Base-by-base conservation (phyloP, 805 yeast genomes). In the Yarrowia alimentaria region DNA sequence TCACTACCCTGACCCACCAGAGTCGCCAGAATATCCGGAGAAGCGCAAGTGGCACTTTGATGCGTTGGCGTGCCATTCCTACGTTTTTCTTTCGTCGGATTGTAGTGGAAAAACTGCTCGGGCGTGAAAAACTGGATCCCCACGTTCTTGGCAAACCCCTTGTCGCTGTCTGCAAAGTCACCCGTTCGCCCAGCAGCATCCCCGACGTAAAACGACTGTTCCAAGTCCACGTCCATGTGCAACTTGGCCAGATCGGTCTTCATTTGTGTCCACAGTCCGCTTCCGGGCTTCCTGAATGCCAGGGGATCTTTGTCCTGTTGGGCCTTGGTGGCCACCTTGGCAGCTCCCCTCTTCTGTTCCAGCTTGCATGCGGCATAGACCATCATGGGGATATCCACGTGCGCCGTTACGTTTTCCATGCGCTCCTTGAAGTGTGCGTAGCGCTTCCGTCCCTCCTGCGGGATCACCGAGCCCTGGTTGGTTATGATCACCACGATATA, bases 131-230 rank as follows among this genome's bases (percentile, higher is more conserved):
- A 91, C 16, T 57, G 55, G 1, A 88, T 35, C 0, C 77, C 78
- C 1, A 76, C 60, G 14, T 69, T 72, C 33, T 70, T 56, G 0
- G 98, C 96, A 71, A 90, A 90, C 51, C 54, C 62, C 56, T 63
- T 65, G 64, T 91, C 99, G 42, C 85, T 77, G 58, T 85, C 89
- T 71, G 93, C 85, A 62, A 83, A 85, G 64, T 91, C 98, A 0
- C 61, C 64, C 1, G 62, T 60, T 49, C 98, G 71, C 0, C 98
- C 99, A 6, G 96, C 98, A 0, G 98, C 98, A 68, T 91, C 99
- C 5, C 99, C 99, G n/a, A 89, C 90, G 64, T 68, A 93, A 50
- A 81, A 71, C 45, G 86, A 77, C 8, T 65, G 56, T 0, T 61
- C 66, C 42, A 62, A 43, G 58, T 79, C 80, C 2, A 80, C 57